These are phyloP conservation scores for Arthroderma sp. DNA, from an alignment of 2,329 filamentous ascomycete genomes.

Conservation along the genomic window DNA sequence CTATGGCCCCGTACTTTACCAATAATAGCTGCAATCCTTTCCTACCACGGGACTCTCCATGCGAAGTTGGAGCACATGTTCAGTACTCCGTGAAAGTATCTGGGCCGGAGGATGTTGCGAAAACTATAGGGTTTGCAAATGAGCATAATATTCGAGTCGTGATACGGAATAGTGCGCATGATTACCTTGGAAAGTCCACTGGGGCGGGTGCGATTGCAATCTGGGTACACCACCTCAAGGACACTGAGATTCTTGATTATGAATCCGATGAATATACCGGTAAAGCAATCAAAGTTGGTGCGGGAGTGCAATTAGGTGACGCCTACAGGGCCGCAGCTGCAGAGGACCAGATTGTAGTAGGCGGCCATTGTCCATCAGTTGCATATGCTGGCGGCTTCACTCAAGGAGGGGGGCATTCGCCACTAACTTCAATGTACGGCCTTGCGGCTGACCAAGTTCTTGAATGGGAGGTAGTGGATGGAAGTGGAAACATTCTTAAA, in stretches of 20 bases:
- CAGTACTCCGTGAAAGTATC: background rate
- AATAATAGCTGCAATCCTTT: background rate
- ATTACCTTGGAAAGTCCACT: constrained; percentile 42
- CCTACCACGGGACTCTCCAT: background rate
- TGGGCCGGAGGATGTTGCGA: background rate
- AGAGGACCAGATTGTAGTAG: background rate
- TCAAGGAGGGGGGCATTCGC: constrained; percentile 47
- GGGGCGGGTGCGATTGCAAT: constrained; percentile 38
- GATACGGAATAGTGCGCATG: constrained; percentile 45
- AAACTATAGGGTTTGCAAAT: constrained; percentile 11
- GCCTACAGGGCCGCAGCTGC: background rate
- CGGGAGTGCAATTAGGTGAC: background rate
- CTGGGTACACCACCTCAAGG: constrained; percentile 22
- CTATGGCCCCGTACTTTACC: background rate
- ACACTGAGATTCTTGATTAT: constrained; percentile 1
- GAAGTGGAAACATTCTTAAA: background rate
- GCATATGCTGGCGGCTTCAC: constrained; percentile 42
- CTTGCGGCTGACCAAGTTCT: constrained; percentile 48
- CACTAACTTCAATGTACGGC: constrained; percentile 41
- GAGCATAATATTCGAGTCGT: constrained; percentile 25
- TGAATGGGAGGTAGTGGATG: constrained; percentile 20
- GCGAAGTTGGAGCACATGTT: background rate
- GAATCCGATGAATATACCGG: background rate
- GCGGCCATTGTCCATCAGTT: background rate
- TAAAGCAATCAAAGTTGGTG: background rate